Evolutionary conservation across 345 rosid species (phyloP), one percentile per base, ranked within the genome.

Genomic region (Linum usitatissimum): DNA sequence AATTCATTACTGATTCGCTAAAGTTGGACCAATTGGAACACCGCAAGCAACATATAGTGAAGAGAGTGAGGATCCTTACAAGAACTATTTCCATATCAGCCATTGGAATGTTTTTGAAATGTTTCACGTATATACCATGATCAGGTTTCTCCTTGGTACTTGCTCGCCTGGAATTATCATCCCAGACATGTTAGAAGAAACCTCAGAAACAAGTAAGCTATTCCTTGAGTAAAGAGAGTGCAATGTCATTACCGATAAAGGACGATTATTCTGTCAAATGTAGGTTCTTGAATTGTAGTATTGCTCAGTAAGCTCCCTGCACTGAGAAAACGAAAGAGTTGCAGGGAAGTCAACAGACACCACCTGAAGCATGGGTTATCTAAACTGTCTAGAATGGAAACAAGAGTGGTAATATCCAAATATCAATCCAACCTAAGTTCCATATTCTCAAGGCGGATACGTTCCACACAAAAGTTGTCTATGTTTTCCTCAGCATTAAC

Each of bases 251-350:
- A 86, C 97, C 91, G 82, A 85, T 90, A 84, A 51, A 87, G 80
- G 57, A 87, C 91, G 68, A 84, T 87, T 64, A 87, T 86, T 63
- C 96, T 76, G 53, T 83, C 84, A 65, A 87, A 85, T 42, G 89
- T 84, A 13, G 95, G 95, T 68, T 86, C 93, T 76, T 86, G 94
- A 73, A 86, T 81, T 20, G 87, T 86, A 69, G 74, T 68, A 82
- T 78, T 75, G 61, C 74, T 69, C 67, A 84, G 67, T 66, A 86
- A 68, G 74, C 86, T 83, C 38, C 38, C 3, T 34, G 8, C 4
- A 5, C 38, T 34, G 38, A 34, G 38, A 34, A 34, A 34, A 7
- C 38, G 3, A 34, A 34, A 6, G 66, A 67, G 62, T 83, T 45
- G 62, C 91, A 86, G 85, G 56, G 49, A 59, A 3, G 28, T 48